Evolutionary conservation across 805 yeast species (phyloP), one percentile per base, ranked within the genome.

Genomic region (Candida maris): DNA sequence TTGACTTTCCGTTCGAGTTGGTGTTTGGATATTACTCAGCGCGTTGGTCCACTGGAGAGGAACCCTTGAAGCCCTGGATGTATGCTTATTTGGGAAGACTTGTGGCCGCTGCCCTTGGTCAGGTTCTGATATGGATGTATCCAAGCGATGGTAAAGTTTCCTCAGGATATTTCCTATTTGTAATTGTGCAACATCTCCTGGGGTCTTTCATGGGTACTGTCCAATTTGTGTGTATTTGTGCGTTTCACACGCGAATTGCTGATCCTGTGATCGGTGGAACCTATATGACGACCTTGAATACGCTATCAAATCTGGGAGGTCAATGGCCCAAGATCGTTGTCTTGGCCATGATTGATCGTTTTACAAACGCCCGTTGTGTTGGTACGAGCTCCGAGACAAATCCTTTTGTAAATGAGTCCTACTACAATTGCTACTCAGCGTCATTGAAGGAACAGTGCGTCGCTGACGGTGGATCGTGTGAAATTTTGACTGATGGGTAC

Each of bases 251-350:
- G 3, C 79, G 81, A 49, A 85, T 93, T 37, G 96, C 98, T 2
- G 98, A 93, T 57, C 97, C 98, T 0, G 63, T 79, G 14, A 85
- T 93, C 51, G 98, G 98, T 13, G 98, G 98, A 2, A 93, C 98
- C 0, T 93, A 93, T 59, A 91, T 93, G 97, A 93, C 98, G 0
- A 81, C 95, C 1, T 68, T 93, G 40, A 93, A 93, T 61, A 93
- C 98, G 0, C 68, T 93, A 32, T 79, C 94, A 27, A 93, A 93
- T 57, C 71, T 91, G 39, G 98, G 98, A 17, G 98, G 98, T 8
- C 93, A 94, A 29, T 93, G 98, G 98, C 98, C 98, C 2, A 72
- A 87, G 37, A 65, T 86, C n/a, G 66, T 93, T 21, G 80, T 91
- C 1, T 72, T 88, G 47, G 75, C 70, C 41, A 69, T 88, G 61